A percentile compares a stretch with the other conserved stretches of the same genome.
phyloP scores from a whole-genome alignment of 2,329 filamentous ascomycete genomes.

The Alternaria viburni region DNA sequence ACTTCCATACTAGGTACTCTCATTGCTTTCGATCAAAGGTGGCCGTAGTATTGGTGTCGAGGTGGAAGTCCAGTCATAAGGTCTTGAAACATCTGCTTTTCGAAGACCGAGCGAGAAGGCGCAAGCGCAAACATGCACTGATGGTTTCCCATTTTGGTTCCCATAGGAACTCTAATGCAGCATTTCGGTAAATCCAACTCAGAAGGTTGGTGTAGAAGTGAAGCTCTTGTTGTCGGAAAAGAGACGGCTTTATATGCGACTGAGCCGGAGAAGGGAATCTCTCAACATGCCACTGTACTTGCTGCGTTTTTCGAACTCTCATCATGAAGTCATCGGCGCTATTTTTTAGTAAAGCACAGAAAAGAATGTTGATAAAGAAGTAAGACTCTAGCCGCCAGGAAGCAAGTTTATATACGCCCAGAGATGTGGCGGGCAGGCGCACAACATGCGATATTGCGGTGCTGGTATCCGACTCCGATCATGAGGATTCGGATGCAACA shows the following conservation, averaged over 20 bases:
- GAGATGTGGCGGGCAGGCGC: background rate
- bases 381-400: background rate
- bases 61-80: background rate
- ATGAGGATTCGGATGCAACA: too few species aligned
- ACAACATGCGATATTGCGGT: fast-evolving
- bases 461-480: too few species aligned
- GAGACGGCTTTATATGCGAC: background rate
- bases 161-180: too few species aligned
- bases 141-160: background rate
- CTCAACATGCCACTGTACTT: too few species aligned
- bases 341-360: background rate
- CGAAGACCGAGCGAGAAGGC: too few species aligned
- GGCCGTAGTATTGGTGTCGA: fast-evolving
- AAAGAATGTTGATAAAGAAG: background rate
- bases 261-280: fast-evolving
- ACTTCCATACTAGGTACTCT: too few species aligned
- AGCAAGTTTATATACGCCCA: background rate
- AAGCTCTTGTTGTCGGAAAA: background rate
- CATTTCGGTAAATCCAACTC: too few species aligned
- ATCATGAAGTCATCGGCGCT: background rate
- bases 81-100: too few species aligned
- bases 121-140: background rate
- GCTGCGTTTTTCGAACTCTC: background rate
- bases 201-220: background rate
- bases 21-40: background rate